Conservation (phyloP, 139 green algal genomes). For the Dunaliella primolecta region DNA sequence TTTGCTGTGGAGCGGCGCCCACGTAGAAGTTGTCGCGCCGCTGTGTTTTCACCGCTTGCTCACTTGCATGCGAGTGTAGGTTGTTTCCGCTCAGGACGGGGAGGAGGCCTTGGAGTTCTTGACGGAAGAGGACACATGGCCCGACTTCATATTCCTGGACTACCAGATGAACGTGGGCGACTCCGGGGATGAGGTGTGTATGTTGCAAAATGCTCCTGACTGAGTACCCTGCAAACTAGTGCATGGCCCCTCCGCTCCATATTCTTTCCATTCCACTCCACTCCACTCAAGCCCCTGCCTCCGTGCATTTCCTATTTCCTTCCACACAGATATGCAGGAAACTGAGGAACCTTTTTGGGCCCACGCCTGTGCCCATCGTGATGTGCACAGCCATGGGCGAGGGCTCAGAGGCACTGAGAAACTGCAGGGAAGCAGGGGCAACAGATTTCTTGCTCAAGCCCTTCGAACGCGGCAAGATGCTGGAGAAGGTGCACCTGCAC, state of each 20-base stretch:
- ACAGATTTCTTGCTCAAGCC: slow-evolving; percentile 42
- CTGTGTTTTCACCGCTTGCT: too few species aligned
- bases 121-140: slow-evolving; percentile 21
- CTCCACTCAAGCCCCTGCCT: neutral
- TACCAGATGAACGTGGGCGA: slow-evolving; percentile 40
- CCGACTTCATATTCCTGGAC: slow-evolving; percentile 46
- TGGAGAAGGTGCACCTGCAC: slow-evolving; percentile 29
- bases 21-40: too few species aligned
- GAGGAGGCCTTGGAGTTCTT: slow-evolving; percentile 25
- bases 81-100: slow-evolving; percentile 35
- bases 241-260: neutral
- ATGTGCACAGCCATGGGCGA: slow-evolving; percentile 48
- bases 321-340: slow-evolving; percentile 11
- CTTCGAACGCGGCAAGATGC: slow-evolving; percentile 32
- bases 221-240: neutral
- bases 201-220: neutral
- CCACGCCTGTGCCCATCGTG: slow-evolving; percentile 30
- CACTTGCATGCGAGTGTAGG: too few species aligned
- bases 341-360: slow-evolving; percentile 21
- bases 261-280: slow-evolving; percentile 3
- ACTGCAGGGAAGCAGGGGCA: slow-evolving; percentile 23
- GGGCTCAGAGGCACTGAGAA: slow-evolving; percentile 21
- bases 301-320: too few species aligned
- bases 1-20: neutral
- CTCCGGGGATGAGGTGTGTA: slow-evolving; percentile 28